Conservation (phyloP, 805 yeast species). For the Scheffersomyces ergatensis region DNA sequence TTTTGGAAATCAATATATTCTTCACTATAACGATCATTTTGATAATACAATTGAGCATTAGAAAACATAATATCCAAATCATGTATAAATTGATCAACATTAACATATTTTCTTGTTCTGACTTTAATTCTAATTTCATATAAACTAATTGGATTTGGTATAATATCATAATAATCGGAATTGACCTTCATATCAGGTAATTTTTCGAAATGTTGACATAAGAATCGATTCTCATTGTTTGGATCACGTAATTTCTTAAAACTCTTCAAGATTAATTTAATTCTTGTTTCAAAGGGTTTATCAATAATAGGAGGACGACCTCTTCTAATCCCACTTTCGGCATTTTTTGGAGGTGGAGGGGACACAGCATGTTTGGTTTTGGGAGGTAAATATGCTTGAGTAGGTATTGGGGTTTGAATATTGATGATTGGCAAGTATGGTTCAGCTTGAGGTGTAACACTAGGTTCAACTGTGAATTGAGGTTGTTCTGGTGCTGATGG, state of each 20-base stretch:
- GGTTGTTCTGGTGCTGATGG: constrained; percentile 7
- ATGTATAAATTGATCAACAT: constrained; percentile 70
- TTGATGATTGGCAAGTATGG: not conserved
- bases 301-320: constrained; percentile 92
- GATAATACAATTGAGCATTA: constrained; percentile 63
- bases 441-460: constrained; percentile 5
- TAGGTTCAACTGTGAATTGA: constrained; percentile 4
- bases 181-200: constrained; percentile 65
- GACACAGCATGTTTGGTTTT: not conserved
- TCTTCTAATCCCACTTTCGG: constrained; percentile 58
- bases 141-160: constrained; percentile 62
- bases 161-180: constrained; percentile 53
- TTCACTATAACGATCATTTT: constrained; percentile 53
- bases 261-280: constrained; percentile 79
- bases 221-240: constrained; percentile 42
- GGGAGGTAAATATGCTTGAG: constrained; percentile 1
- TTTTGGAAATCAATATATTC: constrained; percentile 59
- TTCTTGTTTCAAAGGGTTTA: constrained; percentile 87
- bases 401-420: not conserved
- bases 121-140: constrained; percentile 78
- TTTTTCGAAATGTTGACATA: constrained; percentile 72
- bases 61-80: constrained; percentile 75
- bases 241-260: constrained; percentile 69
- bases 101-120: constrained; percentile 77
- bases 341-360: constrained; percentile 3